Base-by-base conservation (phyloP, 2,329 filamentous ascomycete species). In the Calonectria henricotiae region DNA sequence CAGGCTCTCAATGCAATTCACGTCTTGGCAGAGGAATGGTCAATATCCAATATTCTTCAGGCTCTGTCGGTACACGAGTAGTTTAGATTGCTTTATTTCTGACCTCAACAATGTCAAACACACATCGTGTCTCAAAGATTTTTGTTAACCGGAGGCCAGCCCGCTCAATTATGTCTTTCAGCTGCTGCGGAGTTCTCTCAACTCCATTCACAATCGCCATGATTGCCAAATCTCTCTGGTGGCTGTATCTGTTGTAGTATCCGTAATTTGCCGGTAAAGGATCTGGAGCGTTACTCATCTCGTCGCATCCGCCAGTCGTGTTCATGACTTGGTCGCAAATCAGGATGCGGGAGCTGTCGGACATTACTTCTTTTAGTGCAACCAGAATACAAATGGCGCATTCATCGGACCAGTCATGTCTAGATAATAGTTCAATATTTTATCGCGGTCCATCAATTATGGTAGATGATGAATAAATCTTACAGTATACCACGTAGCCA, bases 241-340 rank as follows among this genome's bases (percentile, higher is more conserved):
- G 51, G 15, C 23, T 11, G 20, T 37, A 58, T 20, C 51, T 32
- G 8, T 25, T 39, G 35, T 39, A 15, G 35, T 39, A 58, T 17
- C 51, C 51, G n/a, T 58, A 58, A 12, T 58, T 58, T 2, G 51
- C 51, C 1, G 35, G 51, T 6, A 58, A 30, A 8, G 51, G 51
- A 2, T n/a, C 32, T 5, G 51, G 51, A 12, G 51, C 51, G 8
- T 58, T 58, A 1, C 25, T 32, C 32, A 58, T 39, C 12, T 39
- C 51, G 3, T 25, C 20, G 12, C 51, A 39, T 5, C 51, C 51
- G 11, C 25, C 20, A 15, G 51, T 58, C 35, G 51, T 58, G 20
- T 58, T 58, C 51, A 58, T 58, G n/a, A 39, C 51, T 11, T 58
- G 51, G 35, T 58, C 51, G 7, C 51, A 58, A 3, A 58, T 27